These are phyloP conservation scores for Dryas octopetala DNA, from an alignment of 306 rosid species.

Conservation along the genomic window DNA sequence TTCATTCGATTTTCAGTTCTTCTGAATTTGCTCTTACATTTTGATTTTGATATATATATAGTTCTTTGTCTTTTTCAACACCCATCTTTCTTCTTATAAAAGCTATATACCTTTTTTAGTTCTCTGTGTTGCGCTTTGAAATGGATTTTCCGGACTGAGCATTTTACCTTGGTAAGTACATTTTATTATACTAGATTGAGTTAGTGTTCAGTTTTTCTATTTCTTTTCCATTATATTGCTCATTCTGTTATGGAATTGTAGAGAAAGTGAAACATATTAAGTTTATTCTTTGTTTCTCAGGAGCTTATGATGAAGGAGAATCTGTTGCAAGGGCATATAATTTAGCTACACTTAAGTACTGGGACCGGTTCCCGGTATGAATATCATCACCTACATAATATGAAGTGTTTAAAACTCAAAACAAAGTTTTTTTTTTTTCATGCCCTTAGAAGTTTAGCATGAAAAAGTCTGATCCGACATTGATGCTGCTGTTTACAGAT, in stretches of 20 bases:
- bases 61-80: too few species aligned
- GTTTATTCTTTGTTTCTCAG: slow-evolving; percentile 25
- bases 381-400: background rate
- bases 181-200: too few species aligned
- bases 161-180: slow-evolving; percentile 55
- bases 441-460: too few species aligned
- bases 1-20: too few species aligned
- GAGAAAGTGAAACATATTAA: background rate
- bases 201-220: too few species aligned
- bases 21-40: too few species aligned
- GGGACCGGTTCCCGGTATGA: slow-evolving; percentile 77
- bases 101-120: too few species aligned
- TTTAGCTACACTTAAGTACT: slow-evolving; percentile 83
- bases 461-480: too few species aligned
- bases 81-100: slow-evolving; percentile 13
- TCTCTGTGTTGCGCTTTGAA: background rate
- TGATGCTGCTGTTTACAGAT: too few species aligned
- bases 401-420: background rate
- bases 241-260: background rate
- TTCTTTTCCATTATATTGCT: background rate
- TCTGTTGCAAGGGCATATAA: slow-evolving; percentile 94
- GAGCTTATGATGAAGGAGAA: slow-evolving; percentile 83
- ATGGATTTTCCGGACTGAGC: slow-evolving; percentile 13
- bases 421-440: too few species aligned
- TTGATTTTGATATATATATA: too few species aligned